Evolutionary conservation across 148 eudicot genomes (phyloP), one percentile per base, ranked within the genome.

Genomic region (Spergularia bocconei): DNA sequence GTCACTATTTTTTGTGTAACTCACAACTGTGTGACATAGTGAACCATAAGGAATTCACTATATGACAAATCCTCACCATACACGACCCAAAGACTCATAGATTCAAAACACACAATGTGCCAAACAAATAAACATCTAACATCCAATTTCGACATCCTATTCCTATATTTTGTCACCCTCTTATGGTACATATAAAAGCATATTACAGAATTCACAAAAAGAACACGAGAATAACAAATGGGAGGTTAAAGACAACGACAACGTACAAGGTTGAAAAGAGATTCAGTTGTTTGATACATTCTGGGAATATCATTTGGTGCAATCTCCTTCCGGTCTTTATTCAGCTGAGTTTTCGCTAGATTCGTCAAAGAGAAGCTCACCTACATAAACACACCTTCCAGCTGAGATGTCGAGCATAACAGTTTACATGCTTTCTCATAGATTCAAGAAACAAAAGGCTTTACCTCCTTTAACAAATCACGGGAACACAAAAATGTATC

Each of bases 361-460:
- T 90, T 87, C 25, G 99, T 95, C 84, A 95, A 70, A 74, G 99
- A 95, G 79, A 92, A 95, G 88, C 99, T 95, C 74, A 95, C 96
- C 99, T 95, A 86, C 63, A 85, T 80, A 63, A 76, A 53, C 77
- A 79, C 69, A 50, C 47, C 61, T 29, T 61, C 55, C 39, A 70
- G 21, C 23, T 58, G 48, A 80, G 69, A 75, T 83, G 21, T 56
- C 62, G 63, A 56, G 65, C 52, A 58, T 41, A 56, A 10, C 33
- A 74, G 9, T 14, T 68, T 62, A 20, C 56, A 11, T 53, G 71
- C 10, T 53, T 62, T 17, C 39, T 53, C 13, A 64, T 44, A 62
- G 23, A 36, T 55, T 29, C 38, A 33, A 19, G 65, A 55, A 66
- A 11, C 19, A 38, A 58, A 33, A 57, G 7, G 60, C n/a, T 23